phyloP scores from a whole-genome alignment of 768 basidiomycete species.

The Hebeloma cylindrosporum region DNA sequence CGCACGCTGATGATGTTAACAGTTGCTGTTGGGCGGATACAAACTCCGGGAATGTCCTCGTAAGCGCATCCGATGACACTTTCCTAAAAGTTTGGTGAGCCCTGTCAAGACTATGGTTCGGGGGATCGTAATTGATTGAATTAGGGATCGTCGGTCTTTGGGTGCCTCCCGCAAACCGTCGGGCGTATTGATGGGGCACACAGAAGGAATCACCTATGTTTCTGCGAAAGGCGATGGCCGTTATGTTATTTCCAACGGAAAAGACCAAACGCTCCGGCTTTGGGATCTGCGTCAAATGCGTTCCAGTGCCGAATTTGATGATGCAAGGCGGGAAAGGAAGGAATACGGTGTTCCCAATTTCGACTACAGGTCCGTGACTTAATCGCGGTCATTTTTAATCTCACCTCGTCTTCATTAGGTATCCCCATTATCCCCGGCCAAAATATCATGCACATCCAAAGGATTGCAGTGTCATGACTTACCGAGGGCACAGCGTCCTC shows the following conservation, averaged over 20 bases:
- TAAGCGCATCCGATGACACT: conserved; percentile 93
- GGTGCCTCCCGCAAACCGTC: conserved; percentile 71
- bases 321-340: conserved; percentile 39
- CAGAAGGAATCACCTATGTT: conserved; percentile 93
- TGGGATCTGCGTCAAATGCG: conserved; percentile 97
- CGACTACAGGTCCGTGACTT: conserved; percentile 74
- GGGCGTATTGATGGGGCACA: conserved; percentile 92
- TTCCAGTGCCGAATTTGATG: conserved; percentile 65
- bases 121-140: too few species aligned
- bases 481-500: conserved; percentile 86
- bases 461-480: conserved; percentile 96
- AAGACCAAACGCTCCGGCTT: conserved; percentile 87
- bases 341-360: conserved; percentile 60
- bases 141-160: conserved; percentile 60
- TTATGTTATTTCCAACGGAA: conserved; percentile 93
- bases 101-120: too few species aligned
- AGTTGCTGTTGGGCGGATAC: conserved; percentile 96
- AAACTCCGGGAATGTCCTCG: conserved; percentile 87
- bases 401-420: conserved; percentile 41
- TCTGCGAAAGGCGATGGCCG: conserved; percentile 96
- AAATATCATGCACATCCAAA: conserved; percentile 67
- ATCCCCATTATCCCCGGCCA: conserved; percentile 66
- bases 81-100: conserved; percentile 92
- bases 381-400: neutral
- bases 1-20: conserved; percentile 90